These are phyloP conservation scores for Neonothopanus nambi DNA, from an alignment of 1,284 basidiomycete genomes.

Conservation along the genomic window DNA sequence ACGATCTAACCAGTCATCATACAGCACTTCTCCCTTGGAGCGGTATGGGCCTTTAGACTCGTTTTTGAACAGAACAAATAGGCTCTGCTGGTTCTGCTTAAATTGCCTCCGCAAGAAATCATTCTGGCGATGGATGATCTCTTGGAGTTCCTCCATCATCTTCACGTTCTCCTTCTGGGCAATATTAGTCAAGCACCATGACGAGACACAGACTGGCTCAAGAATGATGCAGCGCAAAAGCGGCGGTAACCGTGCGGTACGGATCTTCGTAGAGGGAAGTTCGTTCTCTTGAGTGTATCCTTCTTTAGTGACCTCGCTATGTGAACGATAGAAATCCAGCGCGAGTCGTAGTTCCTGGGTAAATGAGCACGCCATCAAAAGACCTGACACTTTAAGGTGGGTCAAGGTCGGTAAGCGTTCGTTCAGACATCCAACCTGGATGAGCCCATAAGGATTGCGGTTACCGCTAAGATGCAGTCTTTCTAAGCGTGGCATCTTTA, in stretches of 20 bases:
- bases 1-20: constrained; percentile 8
- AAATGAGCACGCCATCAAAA: constrained; percentile 39
- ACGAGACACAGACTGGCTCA: constrained; percentile 20
- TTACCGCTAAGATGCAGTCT: constrained; percentile 49
- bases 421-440: constrained; percentile 37
- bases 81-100: not conserved
- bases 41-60: constrained; percentile 40
- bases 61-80: constrained; percentile 30
- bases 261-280: constrained; percentile 11
- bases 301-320: not conserved
- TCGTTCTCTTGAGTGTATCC: constrained; percentile 5
- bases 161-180: constrained; percentile 4
- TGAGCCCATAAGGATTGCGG: constrained; percentile 48
- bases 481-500: constrained; percentile 38
- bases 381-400: constrained; percentile 42
- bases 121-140: not conserved
- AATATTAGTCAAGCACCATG: not conserved
- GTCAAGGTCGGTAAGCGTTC: constrained; percentile 40
- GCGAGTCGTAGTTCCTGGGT: constrained; percentile 36
- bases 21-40: not conserved
- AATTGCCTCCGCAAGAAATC: not conserved
- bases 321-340: constrained; percentile 14
- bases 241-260: constrained; percentile 23
- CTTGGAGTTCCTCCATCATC: constrained; percentile 11
- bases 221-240: constrained; percentile 21